phyloP scores from a whole-genome alignment of 768 basidiomycete genomes.

The Pulveroboletus sp. region DNA sequence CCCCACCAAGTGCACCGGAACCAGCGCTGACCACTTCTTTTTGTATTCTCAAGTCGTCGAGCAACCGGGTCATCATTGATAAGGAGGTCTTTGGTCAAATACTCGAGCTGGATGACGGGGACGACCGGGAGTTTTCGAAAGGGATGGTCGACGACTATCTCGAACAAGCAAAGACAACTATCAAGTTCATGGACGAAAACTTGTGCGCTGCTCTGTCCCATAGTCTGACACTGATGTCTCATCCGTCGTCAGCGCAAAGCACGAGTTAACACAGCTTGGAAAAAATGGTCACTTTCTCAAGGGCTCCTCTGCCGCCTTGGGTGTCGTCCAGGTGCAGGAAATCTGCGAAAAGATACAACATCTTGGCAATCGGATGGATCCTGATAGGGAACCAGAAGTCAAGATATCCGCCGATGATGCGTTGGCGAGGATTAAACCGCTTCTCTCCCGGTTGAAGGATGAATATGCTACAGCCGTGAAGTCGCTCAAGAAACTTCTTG shows the following conservation, averaged over 20 bases:
- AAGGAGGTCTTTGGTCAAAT: slow-evolving; percentile 83
- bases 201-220: slow-evolving; percentile 57
- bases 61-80: slow-evolving; percentile 53
- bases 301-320: slow-evolving; percentile 93
- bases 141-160: slow-evolving; percentile 83
- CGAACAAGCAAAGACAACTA: slow-evolving; percentile 72
- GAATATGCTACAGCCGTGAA: slow-evolving; percentile 69
- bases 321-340: slow-evolving; percentile 74
- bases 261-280: slow-evolving; percentile 67
- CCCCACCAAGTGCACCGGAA: not conserved
- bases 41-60: slow-evolving; percentile 5
- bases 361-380: slow-evolving; percentile 55
- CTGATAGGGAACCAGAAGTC: slow-evolving; percentile 51
- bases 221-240: slow-evolving; percentile 12
- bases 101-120: slow-evolving; percentile 90
- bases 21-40: slow-evolving; percentile 7
- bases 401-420: slow-evolving; percentile 52
- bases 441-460: slow-evolving; percentile 57
- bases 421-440: slow-evolving; percentile 50
- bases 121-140: slow-evolving; percentile 68
- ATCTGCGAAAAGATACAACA: slow-evolving; percentile 93
- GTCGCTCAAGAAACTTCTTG: slow-evolving; percentile 52
- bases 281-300: slow-evolving; percentile 92
- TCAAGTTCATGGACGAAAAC: slow-evolving; percentile 71
- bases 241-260: slow-evolving; percentile 40